These are phyloP conservation scores for Phytophthora kernoviae DNA, from an alignment of 352 stramenopile species.

Conservation along the genomic window DNA sequence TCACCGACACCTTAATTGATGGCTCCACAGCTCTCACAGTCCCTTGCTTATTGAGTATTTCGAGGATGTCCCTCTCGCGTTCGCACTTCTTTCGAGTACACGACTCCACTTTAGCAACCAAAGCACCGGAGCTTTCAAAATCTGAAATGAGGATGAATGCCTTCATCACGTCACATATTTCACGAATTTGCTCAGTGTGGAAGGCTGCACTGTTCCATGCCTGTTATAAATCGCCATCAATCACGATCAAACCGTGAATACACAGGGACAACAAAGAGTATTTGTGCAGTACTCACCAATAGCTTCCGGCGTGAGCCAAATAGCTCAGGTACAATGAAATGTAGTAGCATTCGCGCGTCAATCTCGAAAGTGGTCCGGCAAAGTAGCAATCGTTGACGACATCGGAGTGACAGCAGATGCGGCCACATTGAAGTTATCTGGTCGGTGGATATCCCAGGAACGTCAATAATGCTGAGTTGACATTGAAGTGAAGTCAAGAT, in stretches of 20 bases:
- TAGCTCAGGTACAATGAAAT: slow-evolving; percentile 71
- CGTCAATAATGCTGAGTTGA: slow-evolving; percentile 53
- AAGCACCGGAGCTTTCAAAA: slow-evolving; percentile 22
- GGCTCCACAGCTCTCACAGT: slow-evolving; percentile 32
- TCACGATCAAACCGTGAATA: slow-evolving; percentile 1
- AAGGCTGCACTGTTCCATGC: slow-evolving; percentile 75
- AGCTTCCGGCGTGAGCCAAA: slow-evolving; percentile 76
- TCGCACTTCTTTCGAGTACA: slow-evolving; percentile 46
- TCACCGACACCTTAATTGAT: slow-evolving; percentile 32
- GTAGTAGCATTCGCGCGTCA: slow-evolving; percentile 56
- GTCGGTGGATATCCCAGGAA: slow-evolving; percentile 29
- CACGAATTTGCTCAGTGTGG: slow-evolving; percentile 43
- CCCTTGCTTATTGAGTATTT: slow-evolving; percentile 44
- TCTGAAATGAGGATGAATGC: slow-evolving; percentile 43
- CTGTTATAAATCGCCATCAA: slow-evolving; percentile 25
- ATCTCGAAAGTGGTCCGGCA: slow-evolving; percentile 38
- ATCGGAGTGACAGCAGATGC: slow-evolving; percentile 56
- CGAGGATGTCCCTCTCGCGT: slow-evolving; percentile 41
- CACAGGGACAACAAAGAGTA: neutral
- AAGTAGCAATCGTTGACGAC: slow-evolving; percentile 70
- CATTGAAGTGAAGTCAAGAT: slow-evolving; percentile 49
- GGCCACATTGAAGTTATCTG: slow-evolving; percentile 47
- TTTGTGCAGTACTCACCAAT: slow-evolving; percentile 49
- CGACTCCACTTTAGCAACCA: slow-evolving; percentile 36
- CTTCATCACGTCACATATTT: slow-evolving; percentile 45